Percentiles rank a stretch among this genome's conserved stretches.
Evolutionary conservation across 768 basidiomycete species (phyloP).

Genomic region (Phylloporus scabripes): DNA sequence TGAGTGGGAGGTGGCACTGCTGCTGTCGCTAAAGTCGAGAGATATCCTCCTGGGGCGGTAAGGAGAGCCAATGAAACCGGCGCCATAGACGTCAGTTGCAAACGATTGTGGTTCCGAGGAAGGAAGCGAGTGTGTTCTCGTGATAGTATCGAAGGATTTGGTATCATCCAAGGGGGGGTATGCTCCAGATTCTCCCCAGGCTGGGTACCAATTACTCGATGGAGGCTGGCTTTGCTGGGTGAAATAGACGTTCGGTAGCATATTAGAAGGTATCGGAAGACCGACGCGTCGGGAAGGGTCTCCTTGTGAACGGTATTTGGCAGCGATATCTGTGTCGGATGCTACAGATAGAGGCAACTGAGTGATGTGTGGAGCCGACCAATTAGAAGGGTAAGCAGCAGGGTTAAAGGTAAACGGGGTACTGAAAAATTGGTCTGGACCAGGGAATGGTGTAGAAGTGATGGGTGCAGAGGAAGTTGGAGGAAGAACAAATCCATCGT

Average conservation of each 20-base stretch:
- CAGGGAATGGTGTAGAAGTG: slow-evolving; percentile 14
- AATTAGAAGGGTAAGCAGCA: slow-evolving; percentile 11
- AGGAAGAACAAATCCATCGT: slow-evolving; percentile 41
- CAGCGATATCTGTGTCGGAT: slow-evolving; percentile 37
- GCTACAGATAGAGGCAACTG: slow-evolving; percentile 18
- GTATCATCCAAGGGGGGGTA: slow-evolving; percentile 26
- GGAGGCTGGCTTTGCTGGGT: slow-evolving; percentile 16
- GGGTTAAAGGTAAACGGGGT: slow-evolving; percentile 30
- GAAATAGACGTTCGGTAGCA: slow-evolving; percentile 15
- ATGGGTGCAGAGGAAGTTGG: slow-evolving; percentile 34
- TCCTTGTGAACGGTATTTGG: slow-evolving; percentile 43
- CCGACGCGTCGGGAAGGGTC: slow-evolving; percentile 39
- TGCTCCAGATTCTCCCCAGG: slow-evolving; percentile 24
- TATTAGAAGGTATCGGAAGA: slow-evolving; percentile 6
- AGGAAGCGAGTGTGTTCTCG: slow-evolving; percentile 15
- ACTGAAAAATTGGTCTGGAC: slow-evolving; percentile 26
- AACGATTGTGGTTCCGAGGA: slow-evolving; percentile 22
- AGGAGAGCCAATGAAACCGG: slow-evolving; percentile 17
- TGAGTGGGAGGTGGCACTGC: slow-evolving; percentile 39
- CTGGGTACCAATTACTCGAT: slow-evolving; percentile 18
- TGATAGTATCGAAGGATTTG: slow-evolving; percentile 21
- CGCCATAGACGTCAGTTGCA: slow-evolving; percentile 17
- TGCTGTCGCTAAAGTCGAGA: slow-evolving; percentile 39
- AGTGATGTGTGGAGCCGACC: slow-evolving; percentile 18
- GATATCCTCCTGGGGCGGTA: slow-evolving; percentile 32